Base-by-base conservation (phyloP, 202 grass and related monocot genomes). In the Digitaria exilis region DNA sequence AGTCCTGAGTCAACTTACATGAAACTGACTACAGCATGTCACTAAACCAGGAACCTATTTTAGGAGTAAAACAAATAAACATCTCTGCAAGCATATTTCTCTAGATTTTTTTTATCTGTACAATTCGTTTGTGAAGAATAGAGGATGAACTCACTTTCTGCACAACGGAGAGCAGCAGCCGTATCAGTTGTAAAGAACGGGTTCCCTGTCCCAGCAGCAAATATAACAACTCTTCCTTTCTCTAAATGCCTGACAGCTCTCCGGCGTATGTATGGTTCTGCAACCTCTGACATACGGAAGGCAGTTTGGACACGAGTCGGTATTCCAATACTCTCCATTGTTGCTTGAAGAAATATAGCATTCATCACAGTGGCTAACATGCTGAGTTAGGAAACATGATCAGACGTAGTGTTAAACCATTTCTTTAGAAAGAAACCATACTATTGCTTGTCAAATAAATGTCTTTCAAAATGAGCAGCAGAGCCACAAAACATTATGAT, bases 181-280 rank as follows among this genome's bases (percentile, higher is more conserved):
- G 96, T 98, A 86, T 98, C 96, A n/a, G 96, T 98, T 29, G 96
- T 98, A 78, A 98, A 98, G 78, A 98, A 98, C 32, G 96, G 96
- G 71, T 98, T 98, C 69, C 93, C 96, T 54, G 96, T 98, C 71
- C 93, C 96, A 69, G 96, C 93, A 76, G 96, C 96, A 84, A 98
- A 98, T 87, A 98, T 98, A 82, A 96, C 96, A 65, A 96, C 93
- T 86, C 96, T 98, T 51, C 93, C 96, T 88, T 98, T 98, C 87
- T 98, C 96, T 61, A 98, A 88, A 86, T 98, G 96, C 49, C 96
- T 88, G 2, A 98, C 72, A 82, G 96, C 96, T 45, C 96, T 91
- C 71, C 93, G 87, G 42, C 91, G 90, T 82, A 98, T 98, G 87
- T 98, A 98, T 32, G 96, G 96, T 78, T 98, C 96, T 58, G 96